Percentiles rank a stretch among this genome's conserved stretches.
phyloP scores from a whole-genome alignment of 805 yeast species.

The Teunomyces lycoperdinae region DNA sequence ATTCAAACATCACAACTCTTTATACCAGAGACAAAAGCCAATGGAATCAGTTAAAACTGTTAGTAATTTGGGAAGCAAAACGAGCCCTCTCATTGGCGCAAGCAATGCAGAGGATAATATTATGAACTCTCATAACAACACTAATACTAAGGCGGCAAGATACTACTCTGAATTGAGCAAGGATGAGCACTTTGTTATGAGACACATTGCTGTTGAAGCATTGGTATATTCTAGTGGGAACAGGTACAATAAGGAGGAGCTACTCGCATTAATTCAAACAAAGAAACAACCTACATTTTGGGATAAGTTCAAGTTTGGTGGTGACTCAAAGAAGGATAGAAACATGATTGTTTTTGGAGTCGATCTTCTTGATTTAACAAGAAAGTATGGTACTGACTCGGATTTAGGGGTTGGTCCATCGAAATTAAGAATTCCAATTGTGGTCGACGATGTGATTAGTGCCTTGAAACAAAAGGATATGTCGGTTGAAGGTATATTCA shows the following conservation, averaged over 20 bases:
- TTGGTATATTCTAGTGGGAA: constrained; percentile 31
- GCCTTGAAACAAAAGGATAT: constrained; percentile 87
- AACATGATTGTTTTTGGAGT: constrained; percentile 64
- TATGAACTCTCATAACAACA: constrained; percentile 6
- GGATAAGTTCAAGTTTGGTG: constrained; percentile 49
- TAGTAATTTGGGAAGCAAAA: constrained; percentile 7
- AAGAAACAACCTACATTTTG: constrained; percentile 48
- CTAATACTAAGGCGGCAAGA: constrained; percentile 24
- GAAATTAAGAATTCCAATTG: constrained; percentile 74
- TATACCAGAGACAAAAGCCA: constrained; percentile 34
- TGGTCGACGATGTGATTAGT: constrained; percentile 80
- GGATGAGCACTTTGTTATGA: constrained; percentile 55
- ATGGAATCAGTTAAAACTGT: constrained; percentile 23
- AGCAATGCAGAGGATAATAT: constrained; percentile 10
- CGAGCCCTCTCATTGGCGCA: constrained; percentile 8
- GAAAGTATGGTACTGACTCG: constrained; percentile 76
- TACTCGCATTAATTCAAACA: constrained; percentile 40
- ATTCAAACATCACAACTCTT: constrained; percentile 68
- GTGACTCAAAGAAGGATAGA: constrained; percentile 25
- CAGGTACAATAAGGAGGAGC: constrained; percentile 30
- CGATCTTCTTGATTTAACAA: constrained; percentile 66
- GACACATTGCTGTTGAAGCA: constrained; percentile 59
- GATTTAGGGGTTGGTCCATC: constrained; percentile 82
- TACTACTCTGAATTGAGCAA: constrained; percentile 65
- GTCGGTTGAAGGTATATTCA: constrained; percentile 94